Evolutionary conservation across 768 basidiomycete genomes (phyloP).

Genomic region (Pisolithus tinctorius): DNA sequence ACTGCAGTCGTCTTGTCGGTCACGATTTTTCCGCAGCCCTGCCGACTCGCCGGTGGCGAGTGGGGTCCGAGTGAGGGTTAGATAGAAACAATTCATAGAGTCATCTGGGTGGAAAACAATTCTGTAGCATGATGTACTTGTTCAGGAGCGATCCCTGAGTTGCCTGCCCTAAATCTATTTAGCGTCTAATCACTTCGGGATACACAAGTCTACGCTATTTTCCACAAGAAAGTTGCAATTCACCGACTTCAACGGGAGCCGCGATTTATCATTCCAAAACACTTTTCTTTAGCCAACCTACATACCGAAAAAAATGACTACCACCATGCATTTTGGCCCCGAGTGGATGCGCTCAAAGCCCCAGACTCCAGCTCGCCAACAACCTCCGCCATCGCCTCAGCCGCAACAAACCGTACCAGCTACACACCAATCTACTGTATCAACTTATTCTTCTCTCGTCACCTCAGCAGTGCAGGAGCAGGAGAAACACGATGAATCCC

Average conservation of each 20-base stretch:
- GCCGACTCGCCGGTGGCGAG: constrained; percentile 66
- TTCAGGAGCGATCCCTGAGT: not conserved
- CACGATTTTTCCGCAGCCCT: constrained; percentile 38
- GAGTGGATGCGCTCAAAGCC: constrained; percentile 90
- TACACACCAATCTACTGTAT: constrained; percentile 49
- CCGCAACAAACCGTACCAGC: constrained; percentile 31
- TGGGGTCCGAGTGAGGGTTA: constrained; percentile 30
- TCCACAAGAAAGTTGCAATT: constrained; percentile 17
- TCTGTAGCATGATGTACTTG: too few species aligned
- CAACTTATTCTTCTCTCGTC: constrained; percentile 64
- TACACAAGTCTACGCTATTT: constrained; percentile 16
- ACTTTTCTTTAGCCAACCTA: constrained; percentile 3
- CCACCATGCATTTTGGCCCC: constrained; percentile 83
- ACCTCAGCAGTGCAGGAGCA: constrained; percentile 37
- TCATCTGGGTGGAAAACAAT: not conserved
- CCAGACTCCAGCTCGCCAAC: constrained; percentile 45
- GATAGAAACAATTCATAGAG: not conserved
- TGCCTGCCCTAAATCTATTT: constrained; percentile 28
- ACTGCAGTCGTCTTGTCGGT: not conserved
- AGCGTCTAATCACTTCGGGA: constrained; percentile 1
- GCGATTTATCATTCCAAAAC: not conserved
- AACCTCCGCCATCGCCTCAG: constrained; percentile 55
- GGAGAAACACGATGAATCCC: constrained; percentile 56
- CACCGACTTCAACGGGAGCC: constrained; percentile 12
- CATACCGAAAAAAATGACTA: constrained; percentile 35